A percentile compares a stretch with the other conserved stretches of the same genome.
phyloP scores from a whole-genome alignment of 345 rosid genomes.

The Euclidium syriacum region DNA sequence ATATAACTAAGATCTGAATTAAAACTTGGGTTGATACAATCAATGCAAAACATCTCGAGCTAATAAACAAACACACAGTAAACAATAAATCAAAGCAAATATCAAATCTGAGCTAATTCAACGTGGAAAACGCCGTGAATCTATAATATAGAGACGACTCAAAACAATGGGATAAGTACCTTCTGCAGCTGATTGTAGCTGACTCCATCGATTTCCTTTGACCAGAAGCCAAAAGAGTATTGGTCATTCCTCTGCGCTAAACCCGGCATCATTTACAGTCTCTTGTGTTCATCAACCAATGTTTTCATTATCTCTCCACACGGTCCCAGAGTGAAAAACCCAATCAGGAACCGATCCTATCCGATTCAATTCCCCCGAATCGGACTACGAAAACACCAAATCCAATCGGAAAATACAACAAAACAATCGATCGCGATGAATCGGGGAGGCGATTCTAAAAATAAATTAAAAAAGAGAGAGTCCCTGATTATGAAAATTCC shows the following conservation, averaged over 20 bases:
- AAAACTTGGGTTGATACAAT: background rate
- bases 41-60: background rate
- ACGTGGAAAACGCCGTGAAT: background rate
- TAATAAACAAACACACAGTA: background rate
- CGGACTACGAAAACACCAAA: constrained; percentile 4
- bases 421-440: constrained; percentile 18
- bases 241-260: constrained; percentile 70
- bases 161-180: constrained; percentile 34
- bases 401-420: background rate
- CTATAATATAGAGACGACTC: background rate
- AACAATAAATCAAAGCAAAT: background rate
- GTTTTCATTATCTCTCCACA: constrained; percentile 20
- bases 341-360: constrained; percentile 28
- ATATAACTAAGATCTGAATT: constrained; percentile 5
- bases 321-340: background rate
- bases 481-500: constrained; percentile 7
- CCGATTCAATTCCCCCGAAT: constrained; percentile 14
- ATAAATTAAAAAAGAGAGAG: background rate
- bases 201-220: constrained; percentile 64
- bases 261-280: constrained; percentile 71
- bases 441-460: constrained; percentile 7
- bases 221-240: constrained; percentile 75
- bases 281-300: constrained; percentile 28
- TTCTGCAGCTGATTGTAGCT: constrained; percentile 75
- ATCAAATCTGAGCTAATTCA: background rate